These are phyloP conservation scores for Polysphondylium violaceum DNA, from an alignment of 78 protist species.

Conservation along the genomic window DNA sequence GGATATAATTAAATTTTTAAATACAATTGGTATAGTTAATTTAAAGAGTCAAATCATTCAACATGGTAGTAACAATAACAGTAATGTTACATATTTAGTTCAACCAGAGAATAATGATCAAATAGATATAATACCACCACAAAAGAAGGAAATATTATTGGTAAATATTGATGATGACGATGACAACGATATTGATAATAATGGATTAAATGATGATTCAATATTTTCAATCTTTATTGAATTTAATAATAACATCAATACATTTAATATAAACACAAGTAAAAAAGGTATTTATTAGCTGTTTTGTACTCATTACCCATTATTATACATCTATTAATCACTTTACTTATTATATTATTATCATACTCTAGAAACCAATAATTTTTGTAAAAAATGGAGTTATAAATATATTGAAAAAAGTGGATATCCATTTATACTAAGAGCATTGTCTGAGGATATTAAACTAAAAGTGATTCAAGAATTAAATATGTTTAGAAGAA, in stretches of 20 bases:
- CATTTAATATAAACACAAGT: no score
- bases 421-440: slow-evolving; percentile 2
- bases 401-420: slow-evolving; percentile 11
- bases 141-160: neutral
- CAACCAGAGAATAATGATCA: slow-evolving; percentile 20
- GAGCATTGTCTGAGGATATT: slow-evolving; percentile 44
- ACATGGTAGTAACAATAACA: neutral
- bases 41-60: neutral
- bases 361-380: neutral
- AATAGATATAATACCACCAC: no score
- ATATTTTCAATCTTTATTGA: no score
- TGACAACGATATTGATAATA: slow-evolving; percentile 3
- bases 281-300: neutral
- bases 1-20: slow-evolving; percentile 21
- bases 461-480: slow-evolving; percentile 61
- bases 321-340: neutral
- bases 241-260: no score
- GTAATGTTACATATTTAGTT: neutral
- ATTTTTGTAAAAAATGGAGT: slow-evolving; percentile 60
- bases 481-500: slow-evolving; percentile 57
- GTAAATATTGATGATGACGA: neutral
- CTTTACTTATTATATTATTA: neutral
- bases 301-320: neutral
- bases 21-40: slow-evolving; percentile 31
- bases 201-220: neutral